Base-by-base conservation (phyloP, 2,329 filamentous ascomycete genomes). In the Massarina eburnea region DNA sequence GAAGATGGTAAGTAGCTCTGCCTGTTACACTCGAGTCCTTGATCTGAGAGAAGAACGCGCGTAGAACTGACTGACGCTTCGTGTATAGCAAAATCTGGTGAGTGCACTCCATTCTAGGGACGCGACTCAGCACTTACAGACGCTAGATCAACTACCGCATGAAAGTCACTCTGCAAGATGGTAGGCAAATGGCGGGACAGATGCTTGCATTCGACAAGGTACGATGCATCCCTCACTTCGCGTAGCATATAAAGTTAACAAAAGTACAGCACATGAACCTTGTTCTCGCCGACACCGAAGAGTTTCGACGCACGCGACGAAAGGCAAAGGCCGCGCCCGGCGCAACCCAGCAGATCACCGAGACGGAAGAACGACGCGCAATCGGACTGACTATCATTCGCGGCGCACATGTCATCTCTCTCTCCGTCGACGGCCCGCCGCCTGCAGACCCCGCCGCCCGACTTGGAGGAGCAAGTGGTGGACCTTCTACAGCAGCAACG, bases 161-260 rank as follows among this genome's bases (percentile, higher is more conserved):
- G 91, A 87, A 92, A 70, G 87, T 96, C 56, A 97, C 91, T 45
- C 81, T 99, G 71, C 90, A 89, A 68, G 94, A 99, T 76, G 90
- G 90, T 56, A 86, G 94, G 67, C 90, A 96, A 73, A 95, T 99
- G 85, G 91, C 91, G 32, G 94, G 91, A 52, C 91, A 97, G 73
- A 96, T 99, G 89, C 83, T 99, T 59, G 94, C 94, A 43, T 99
- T 97, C 67, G 94, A 99, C 74, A 97, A 97, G 83, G 90, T 92
- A 74, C 45, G 56, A 45, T n/a, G n/a, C 12, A 41, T 52, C 38
- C 3, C 39, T 40, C 9, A 30, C 26, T 29, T 14, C 26, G 9
- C 14, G 20, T 35, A 10, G 1, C 15, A 20, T 9, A 22, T 26
- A 15, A 17, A 39, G 21, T 58, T 69, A 24, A 67, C 24, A 15